A percentile compares a stretch with the other conserved stretches of the same genome.
Evolutionary conservation across 2,329 filamentous ascomycete genomes (phyloP).

Genomic region (Penicillium sp.): DNA sequence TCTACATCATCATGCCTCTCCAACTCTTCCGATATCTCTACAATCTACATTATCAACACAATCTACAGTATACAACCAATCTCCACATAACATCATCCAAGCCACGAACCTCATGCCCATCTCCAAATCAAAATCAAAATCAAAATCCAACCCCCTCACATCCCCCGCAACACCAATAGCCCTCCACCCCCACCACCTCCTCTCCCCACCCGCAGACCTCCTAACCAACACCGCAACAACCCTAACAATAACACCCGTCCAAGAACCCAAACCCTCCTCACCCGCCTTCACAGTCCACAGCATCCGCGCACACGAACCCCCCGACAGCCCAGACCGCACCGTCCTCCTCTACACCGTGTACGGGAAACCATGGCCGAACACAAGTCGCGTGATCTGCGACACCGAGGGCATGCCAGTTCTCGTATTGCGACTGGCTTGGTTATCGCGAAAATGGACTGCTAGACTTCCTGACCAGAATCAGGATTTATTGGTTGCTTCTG

Average conservation of each 20-base stretch:
- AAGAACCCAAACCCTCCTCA: constrained; percentile 16
- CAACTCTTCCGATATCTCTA: background rate
- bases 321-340: constrained; percentile 13
- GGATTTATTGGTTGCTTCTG: background rate
- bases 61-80: background rate
- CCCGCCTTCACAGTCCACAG: constrained; percentile 16
- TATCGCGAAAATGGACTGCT: background rate
- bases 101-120: background rate
- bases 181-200: constrained; percentile 21
- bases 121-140: background rate
- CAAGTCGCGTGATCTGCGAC: constrained; percentile 17
- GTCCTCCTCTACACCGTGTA: constrained; percentile 18
- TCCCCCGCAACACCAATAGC: constrained; percentile 23
- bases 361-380: constrained; percentile 19
- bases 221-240: constrained; percentile 25
- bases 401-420: constrained; percentile 13
- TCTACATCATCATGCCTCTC: background rate
- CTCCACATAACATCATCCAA: background rate
- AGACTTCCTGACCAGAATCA: background rate
- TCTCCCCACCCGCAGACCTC: constrained; percentile 22
- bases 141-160: constrained; percentile 11
- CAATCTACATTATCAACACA: background rate
- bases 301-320: constrained; percentile 18
- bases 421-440: constrained; percentile 16
- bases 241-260: constrained; percentile 16